Conservation (phyloP, 2,329 filamentous ascomycete species). For the Aureobasidium zeae region DNA sequence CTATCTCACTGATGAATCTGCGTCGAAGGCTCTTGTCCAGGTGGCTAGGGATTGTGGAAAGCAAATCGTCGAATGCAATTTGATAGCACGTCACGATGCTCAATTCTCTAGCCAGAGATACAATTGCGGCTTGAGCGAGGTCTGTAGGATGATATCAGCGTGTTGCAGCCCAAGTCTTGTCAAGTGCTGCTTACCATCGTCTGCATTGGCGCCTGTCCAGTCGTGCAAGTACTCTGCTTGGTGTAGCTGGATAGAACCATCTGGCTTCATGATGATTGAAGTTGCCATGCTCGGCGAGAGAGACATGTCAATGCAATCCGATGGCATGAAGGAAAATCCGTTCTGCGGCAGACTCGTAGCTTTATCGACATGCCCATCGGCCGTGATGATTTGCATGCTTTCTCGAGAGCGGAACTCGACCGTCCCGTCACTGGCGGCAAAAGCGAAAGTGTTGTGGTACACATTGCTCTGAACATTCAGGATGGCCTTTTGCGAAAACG, state of each 20-base stretch:
- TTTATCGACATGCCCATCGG: constrained; percentile 53
- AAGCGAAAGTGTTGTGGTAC: constrained; percentile 60
- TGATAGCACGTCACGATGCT: constrained; percentile 33
- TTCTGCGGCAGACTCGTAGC: constrained; percentile 66
- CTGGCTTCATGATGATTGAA: constrained; percentile 35
- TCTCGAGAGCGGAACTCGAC: constrained; percentile 70
- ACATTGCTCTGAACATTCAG: constrained; percentile 60
- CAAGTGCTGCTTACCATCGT: constrained; percentile 7
- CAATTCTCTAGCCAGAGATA: constrained; percentile 28
- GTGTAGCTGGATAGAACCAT: constrained; percentile 35
- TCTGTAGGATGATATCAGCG: not conserved
- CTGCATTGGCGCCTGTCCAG: constrained; percentile 12
- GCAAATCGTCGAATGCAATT: constrained; percentile 41
- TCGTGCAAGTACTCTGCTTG: constrained; percentile 34
- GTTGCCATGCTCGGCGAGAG: constrained; percentile 42
- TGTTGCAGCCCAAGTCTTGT: too few relatives aligned
- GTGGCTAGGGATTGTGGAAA: constrained; percentile 33
- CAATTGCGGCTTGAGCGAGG: constrained; percentile 23
- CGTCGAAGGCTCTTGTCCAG: constrained; percentile 51
- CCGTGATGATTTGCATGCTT: constrained; percentile 56
- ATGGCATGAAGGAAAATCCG: constrained; percentile 63
- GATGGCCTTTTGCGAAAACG: constrained; percentile 60
- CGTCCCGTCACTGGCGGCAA: constrained; percentile 71
- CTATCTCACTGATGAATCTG: constrained; percentile 57
- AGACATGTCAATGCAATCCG: constrained; percentile 38